These are phyloP conservation scores for Pseudogymnoascus sp. DNA, from an alignment of 2,329 filamentous ascomycete species.

Conservation along the genomic window DNA sequence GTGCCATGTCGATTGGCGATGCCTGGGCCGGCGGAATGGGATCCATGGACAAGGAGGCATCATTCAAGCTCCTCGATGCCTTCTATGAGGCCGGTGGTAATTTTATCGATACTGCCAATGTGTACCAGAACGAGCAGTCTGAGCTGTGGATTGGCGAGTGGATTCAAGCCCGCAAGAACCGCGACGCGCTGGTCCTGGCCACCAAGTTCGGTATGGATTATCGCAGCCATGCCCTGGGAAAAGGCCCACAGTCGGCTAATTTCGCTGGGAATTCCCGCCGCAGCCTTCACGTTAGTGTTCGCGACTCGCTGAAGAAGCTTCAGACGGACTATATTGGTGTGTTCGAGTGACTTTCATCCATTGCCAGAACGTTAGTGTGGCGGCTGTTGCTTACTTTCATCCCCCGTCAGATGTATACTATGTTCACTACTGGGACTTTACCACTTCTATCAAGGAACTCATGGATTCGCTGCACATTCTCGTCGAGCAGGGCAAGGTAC, in stretches of 20 bases:
- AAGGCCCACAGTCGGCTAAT: conserved; percentile 44
- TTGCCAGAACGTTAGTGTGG: neutral
- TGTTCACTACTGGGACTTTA: conserved; percentile 40
- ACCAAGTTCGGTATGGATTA: conserved; percentile 62
- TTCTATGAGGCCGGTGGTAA: conserved; percentile 54
- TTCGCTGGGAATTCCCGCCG: conserved; percentile 55
- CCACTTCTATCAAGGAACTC: conserved; percentile 56
- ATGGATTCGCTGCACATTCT: conserved; percentile 62
- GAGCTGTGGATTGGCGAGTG: conserved; percentile 64
- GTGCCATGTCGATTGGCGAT: conserved; percentile 58
- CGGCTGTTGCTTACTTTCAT: neutral
- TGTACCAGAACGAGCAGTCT: conserved; percentile 51
- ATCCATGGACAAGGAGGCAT: conserved; percentile 44
- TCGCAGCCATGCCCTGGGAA: conserved; percentile 30
- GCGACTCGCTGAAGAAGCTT: conserved; percentile 50
- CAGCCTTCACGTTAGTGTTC: conserved; percentile 48
- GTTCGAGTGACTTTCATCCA: conserved; percentile 18
- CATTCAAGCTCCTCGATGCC: conserved; percentile 51
- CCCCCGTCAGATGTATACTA: neutral
- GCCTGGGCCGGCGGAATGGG: conserved; percentile 43
- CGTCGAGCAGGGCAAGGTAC: conserved; percentile 53
- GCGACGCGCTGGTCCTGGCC: conserved; percentile 63
- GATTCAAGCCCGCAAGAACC: conserved; percentile 56
- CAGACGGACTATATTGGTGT: conserved; percentile 65
- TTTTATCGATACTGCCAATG: conserved; percentile 59